These are phyloP conservation scores for Saururus chinensis DNA, from an alignment of 164 flowering plant species.

Conservation along the genomic window DNA sequence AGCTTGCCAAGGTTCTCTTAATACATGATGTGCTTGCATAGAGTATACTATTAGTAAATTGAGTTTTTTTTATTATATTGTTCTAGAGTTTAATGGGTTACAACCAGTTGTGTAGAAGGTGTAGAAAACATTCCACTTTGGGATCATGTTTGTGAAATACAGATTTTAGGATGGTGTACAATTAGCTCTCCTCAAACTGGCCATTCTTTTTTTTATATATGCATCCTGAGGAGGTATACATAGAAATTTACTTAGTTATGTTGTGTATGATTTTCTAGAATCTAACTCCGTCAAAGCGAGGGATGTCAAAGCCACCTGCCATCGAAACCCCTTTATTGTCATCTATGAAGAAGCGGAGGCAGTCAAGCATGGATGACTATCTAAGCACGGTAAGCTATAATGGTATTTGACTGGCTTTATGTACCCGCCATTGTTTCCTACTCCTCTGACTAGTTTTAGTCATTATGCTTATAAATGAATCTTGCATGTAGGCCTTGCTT, in stretches of 20 bases:
- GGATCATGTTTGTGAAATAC: not conserved
- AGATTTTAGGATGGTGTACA: not conserved
- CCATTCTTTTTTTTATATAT: too few relatives aligned
- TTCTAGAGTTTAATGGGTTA: too few relatives aligned
- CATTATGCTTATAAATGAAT: too few relatives aligned
- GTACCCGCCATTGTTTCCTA: not conserved
- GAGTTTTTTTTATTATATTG: too few relatives aligned
- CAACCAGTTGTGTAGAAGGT: too few relatives aligned
- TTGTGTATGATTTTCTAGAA: conserved; percentile 20
- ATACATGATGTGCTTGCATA: too few relatives aligned
- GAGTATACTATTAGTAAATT: too few relatives aligned
- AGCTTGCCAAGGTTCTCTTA: conserved; percentile 73
- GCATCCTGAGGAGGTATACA: too few relatives aligned
- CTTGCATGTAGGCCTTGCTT: too few relatives aligned
- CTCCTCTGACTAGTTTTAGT: too few relatives aligned
- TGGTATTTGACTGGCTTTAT: not conserved
- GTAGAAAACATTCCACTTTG: too few relatives aligned
- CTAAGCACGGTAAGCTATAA: conserved; percentile 35
- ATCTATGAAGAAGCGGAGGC: conserved; percentile 65
- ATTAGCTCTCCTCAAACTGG: not conserved
- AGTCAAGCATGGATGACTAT: conserved; percentile 69
- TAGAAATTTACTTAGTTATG: too few relatives aligned
- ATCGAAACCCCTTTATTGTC: conserved; percentile 32
- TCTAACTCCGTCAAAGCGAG: conserved; percentile 73
- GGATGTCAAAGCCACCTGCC: conserved; percentile 39